phyloP scores from a whole-genome alignment of 495 filamentous ascomycete genomes.

The Penicillium tannophilum region DNA sequence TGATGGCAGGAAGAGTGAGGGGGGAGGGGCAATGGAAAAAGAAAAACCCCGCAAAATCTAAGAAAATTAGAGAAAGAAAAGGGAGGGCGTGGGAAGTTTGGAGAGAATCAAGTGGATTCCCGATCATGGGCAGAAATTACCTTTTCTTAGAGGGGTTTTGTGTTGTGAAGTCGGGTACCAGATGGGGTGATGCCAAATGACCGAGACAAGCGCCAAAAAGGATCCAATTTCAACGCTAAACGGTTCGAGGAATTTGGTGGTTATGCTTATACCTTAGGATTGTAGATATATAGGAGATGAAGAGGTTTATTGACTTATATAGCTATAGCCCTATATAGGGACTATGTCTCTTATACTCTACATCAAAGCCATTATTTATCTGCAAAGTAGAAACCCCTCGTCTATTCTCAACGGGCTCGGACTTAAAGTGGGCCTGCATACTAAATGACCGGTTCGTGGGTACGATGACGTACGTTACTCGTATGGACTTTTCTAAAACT shows the following conservation, averaged over 20 bases:
- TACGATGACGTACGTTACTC: too few relatives aligned
- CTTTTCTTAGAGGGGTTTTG: not conserved
- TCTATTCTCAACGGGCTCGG: too few relatives aligned
- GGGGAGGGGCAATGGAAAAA: not conserved
- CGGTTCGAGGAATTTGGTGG: not conserved
- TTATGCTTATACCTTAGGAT: not conserved
- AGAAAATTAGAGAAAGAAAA: not conserved
- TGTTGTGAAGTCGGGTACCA: not conserved
- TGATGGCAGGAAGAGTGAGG: conserved; percentile 6
- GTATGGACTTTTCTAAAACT: too few relatives aligned
- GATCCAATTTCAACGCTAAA: not conserved
- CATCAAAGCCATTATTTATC: too few relatives aligned
- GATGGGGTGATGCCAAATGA: conserved; percentile 8
- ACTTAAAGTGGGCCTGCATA: too few relatives aligned
- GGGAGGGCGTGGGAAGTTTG: not conserved
- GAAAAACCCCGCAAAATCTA: not conserved
- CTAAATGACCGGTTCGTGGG: too few relatives aligned
- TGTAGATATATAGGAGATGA: too few relatives aligned
- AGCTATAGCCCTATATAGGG: too few relatives aligned
- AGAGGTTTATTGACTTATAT: too few relatives aligned
- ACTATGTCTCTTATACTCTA: too few relatives aligned
- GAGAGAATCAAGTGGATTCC: not conserved
- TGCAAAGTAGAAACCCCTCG: too few relatives aligned
- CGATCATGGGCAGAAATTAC: not conserved
- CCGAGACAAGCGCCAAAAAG: conserved; percentile 29